These are phyloP conservation scores for Didymella keratinophila DNA, from an alignment of 2,329 filamentous ascomycete genomes.

Conservation along the genomic window DNA sequence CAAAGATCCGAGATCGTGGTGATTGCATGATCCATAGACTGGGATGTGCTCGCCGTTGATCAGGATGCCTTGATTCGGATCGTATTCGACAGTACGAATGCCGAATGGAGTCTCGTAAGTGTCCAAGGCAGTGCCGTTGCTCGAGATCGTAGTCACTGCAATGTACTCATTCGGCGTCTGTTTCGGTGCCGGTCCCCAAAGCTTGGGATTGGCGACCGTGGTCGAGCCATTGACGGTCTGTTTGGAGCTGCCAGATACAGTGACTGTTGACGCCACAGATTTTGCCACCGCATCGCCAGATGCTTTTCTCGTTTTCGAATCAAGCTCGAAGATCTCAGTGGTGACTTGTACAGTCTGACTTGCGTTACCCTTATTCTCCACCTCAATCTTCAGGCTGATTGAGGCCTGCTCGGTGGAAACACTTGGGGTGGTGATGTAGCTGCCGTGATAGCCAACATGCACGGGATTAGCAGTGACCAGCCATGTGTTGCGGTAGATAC, in stretches of 20 bases:
- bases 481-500: conserved; percentile 64
- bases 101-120: conserved; percentile 61
- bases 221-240: conserved; percentile 48
- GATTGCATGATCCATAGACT: conserved; percentile 60
- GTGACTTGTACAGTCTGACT: conserved; percentile 49
- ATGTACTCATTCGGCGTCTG: conserved; percentile 60
- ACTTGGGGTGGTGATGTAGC: conserved; percentile 55
- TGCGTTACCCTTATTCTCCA: conserved; percentile 56
- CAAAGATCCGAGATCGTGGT: conserved; percentile 61
- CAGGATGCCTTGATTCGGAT: conserved; percentile 53
- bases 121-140: conserved; percentile 44
- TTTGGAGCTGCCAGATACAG: conserved; percentile 45
- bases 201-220: conserved; percentile 50
- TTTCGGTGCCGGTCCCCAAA: conserved; percentile 59
- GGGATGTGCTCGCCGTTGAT: conserved; percentile 58
- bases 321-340: conserved; percentile 54
- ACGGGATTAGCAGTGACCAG: conserved; percentile 57
- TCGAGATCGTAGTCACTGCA: conserved; percentile 52
- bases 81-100: conserved; percentile 56
- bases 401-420: conserved; percentile 58
- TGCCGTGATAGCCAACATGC: conserved; percentile 60
- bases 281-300: conserved; percentile 40
- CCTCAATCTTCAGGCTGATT: conserved; percentile 54
- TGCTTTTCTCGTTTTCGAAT: conserved; percentile 41
- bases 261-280: conserved; percentile 45